A percentile compares a stretch with the other conserved stretches of the same genome.
phyloP scores from a whole-genome alignment of 2,329 filamentous ascomycete genomes.

The Arachnopeziza araneosa region DNA sequence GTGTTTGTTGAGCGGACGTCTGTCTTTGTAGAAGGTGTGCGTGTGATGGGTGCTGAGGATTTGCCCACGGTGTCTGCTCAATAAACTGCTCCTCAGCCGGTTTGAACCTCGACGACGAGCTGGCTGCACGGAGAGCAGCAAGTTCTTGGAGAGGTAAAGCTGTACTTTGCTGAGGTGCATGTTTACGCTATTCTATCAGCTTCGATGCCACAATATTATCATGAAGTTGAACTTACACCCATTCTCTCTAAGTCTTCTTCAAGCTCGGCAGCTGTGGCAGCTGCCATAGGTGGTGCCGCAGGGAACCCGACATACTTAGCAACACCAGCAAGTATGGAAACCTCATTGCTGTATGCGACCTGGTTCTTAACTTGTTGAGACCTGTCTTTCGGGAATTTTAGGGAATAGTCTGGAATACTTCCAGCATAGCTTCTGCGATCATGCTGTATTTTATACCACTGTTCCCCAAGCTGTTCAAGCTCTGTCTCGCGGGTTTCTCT shows the following conservation, averaged over 20 bases:
- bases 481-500: conserved; percentile 77
- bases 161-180: conserved; percentile 16
- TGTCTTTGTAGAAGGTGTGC: conserved; percentile 37
- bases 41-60: conserved; percentile 74
- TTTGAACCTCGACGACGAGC: conserved; percentile 35
- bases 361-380: conserved; percentile 78
- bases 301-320: conserved; percentile 96
- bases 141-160: conserved; percentile 29
- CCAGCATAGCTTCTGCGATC: conserved; percentile 76
- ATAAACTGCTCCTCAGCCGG: conserved; percentile 81
- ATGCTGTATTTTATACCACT: conserved; percentile 90
- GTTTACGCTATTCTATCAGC: conserved; percentile 24
- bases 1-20: conserved; percentile 34
- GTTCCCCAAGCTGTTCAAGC: conserved; percentile 74
- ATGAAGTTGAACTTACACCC: conserved; percentile 56
- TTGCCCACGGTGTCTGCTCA: conserved; percentile 88
- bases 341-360: conserved; percentile 88
- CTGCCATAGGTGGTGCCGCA: conserved; percentile 77
- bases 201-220: background rate
- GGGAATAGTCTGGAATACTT: conserved; percentile 73
- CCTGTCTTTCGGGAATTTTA: conserved; percentile 72
- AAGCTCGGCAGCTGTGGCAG: conserved; percentile 66
- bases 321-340: conserved; percentile 82
- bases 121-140: conserved; percentile 27
- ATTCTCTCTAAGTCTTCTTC: conserved; percentile 88